Base-by-base conservation (phyloP, 495 filamentous ascomycete species). In the Penicillium coffeae region DNA sequence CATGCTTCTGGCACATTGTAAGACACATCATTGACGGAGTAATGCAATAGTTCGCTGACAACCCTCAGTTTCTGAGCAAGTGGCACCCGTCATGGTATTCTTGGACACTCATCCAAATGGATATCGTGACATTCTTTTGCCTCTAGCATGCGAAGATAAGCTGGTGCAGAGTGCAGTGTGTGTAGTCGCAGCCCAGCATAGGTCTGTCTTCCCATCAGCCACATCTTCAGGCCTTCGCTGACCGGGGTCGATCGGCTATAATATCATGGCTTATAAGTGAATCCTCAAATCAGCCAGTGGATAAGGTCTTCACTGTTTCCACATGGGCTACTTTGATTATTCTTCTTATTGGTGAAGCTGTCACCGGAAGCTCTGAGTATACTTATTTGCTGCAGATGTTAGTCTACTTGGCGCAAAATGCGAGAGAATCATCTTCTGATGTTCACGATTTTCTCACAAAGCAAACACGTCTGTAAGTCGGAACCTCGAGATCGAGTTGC, bases 101-200 rank as follows among this genome's bases (percentile, higher is more conserved):
- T 33, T 60, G 20, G 84, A 88, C 47, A 71, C 82, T 48, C 79
- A 80, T 47, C n/a, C n/a, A n/a, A 89, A 89, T 63, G 85, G 87
- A 13, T 90, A 89, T 66, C 83, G 86, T 49, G 82, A 86, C 48
- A 78, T 89, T 63, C 67, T 92, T 47, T 70, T 92, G 7, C 85
- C 86, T 8, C 80, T 90, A 64, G 88, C 88, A 0, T 75, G 86
- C 27, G 69, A 79, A 36, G 81, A 92, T 60, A 73, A 76, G 45
- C 82, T 87, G 8, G 73, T 92, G 6, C 90, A 89, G 84, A 85
- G 88, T 57, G 88, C 86, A 18, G 79, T 92, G 35, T 69, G 89
- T 2, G 85, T 84, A 20, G 75, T 90, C 2, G 82, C 88, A 8
- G 81, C 84, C 54, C 86, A 82, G 43, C 87, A 90, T 51, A n/a